Conservation (phyloP, 2,329 filamentous ascomycete genomes). For the Penicillium sp. region DNA sequence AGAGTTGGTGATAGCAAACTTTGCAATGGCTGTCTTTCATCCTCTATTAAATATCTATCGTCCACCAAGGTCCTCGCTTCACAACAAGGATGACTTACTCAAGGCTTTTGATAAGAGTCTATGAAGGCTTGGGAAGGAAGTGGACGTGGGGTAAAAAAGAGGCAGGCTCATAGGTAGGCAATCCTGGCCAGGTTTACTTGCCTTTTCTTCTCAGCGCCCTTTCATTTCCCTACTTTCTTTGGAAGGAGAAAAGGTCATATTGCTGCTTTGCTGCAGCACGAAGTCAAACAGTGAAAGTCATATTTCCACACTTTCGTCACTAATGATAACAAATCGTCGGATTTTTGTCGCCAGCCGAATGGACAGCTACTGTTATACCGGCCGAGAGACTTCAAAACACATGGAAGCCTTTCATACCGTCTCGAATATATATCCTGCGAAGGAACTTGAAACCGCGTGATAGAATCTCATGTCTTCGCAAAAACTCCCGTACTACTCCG, state of each 20-base stretch:
- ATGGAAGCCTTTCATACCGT: neutral
- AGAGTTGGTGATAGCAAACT: slow-evolving; percentile 1
- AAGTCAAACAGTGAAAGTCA: slow-evolving; percentile 1
- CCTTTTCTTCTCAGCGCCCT: neutral
- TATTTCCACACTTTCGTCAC: slow-evolving; percentile 1
- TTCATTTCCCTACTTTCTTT: slow-evolving; percentile 4
- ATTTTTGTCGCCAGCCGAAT: neutral
- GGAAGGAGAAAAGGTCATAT: neutral
- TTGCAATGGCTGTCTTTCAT: slow-evolving; percentile 3
- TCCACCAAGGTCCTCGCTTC: slow-evolving; percentile 4
- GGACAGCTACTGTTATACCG: neutral
- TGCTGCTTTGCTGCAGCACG: neutral
- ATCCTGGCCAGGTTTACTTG: neutral
- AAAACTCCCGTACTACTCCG: neutral
- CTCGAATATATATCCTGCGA: neutral
- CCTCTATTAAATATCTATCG: slow-evolving; percentile 2
- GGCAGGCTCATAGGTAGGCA: slow-evolving; percentile 1
- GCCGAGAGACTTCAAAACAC: neutral
- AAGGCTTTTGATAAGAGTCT: slow-evolving; percentile 1
- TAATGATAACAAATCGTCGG: slow-evolving; percentile 1
- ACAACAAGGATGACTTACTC: slow-evolving; percentile 6
- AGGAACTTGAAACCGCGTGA: slow-evolving; percentile 3
- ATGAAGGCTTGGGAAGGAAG: neutral
- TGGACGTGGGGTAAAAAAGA: neutral
- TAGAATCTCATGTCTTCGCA: slow-evolving; percentile 1